Evolutionary conservation across 352 stramenopile species (phyloP).

Genomic region (Globisporangium okanoganense): DNA sequence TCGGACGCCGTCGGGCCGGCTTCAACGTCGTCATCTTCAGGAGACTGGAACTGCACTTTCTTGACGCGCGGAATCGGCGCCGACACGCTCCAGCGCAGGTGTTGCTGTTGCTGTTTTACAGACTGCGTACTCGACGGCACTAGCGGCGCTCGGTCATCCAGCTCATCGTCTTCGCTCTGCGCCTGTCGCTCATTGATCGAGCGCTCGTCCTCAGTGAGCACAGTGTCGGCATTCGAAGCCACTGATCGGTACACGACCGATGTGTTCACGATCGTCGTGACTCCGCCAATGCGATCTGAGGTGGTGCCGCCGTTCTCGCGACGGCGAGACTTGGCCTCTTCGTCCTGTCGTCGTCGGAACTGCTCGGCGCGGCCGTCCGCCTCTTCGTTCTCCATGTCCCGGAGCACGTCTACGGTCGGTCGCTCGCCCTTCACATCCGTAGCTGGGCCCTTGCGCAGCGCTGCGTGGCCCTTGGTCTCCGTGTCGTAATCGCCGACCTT

Average conservation of each 20-base stretch:
- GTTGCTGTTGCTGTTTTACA: background rate
- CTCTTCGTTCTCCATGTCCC: conserved; percentile 18
- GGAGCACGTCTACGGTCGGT: conserved; percentile 16
- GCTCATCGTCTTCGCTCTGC: conserved; percentile 1
- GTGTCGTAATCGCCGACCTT: conserved; percentile 53
- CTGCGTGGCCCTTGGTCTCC: conserved; percentile 12
- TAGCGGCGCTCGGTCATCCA: background rate
- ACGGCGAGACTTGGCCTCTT: background rate
- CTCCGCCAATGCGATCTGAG: conserved; percentile 10
- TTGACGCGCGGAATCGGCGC: conserved; percentile 3
- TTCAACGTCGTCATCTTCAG: background rate
- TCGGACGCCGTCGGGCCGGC: background rate
- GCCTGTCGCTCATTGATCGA: conserved; percentile 8
- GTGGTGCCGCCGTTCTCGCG: background rate
- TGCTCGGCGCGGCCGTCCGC: background rate
- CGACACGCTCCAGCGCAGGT: conserved; percentile 3
- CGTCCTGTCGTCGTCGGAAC: conserved; percentile 6
- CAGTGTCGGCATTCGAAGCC: conserved; percentile 26
- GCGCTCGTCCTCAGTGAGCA: conserved; percentile 27
- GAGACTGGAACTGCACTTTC: conserved; percentile 12
- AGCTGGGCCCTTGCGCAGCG: conserved; percentile 4
- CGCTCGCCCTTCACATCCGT: conserved; percentile 15
- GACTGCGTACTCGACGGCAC: background rate
- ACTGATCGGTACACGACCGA: conserved; percentile 15
- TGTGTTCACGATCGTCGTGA: conserved; percentile 17